Evolutionary conservation across 1,284 basidiomycete genomes (phyloP).

Genomic region (Ganoderma multipileum): DNA sequence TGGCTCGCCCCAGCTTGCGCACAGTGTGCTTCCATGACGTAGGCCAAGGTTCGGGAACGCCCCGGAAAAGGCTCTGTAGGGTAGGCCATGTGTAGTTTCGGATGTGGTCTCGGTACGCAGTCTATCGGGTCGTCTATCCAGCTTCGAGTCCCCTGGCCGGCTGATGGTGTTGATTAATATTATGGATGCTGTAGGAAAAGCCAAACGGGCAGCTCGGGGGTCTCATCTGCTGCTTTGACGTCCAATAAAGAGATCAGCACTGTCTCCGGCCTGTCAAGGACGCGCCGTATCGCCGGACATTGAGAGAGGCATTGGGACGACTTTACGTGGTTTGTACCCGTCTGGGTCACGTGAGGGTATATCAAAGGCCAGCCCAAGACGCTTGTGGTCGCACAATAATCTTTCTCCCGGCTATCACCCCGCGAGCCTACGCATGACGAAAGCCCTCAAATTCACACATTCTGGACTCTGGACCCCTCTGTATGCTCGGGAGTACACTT

Average conservation of each 20-base stretch:
- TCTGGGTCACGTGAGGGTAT: background rate
- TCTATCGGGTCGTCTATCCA: conserved; percentile 4
- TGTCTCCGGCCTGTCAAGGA: background rate
- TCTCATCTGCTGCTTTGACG: background rate
- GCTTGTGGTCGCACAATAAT: background rate
- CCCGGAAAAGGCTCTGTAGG: too few species aligned
- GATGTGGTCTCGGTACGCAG: background rate
- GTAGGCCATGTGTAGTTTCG: conserved; percentile 1
- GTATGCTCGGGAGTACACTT: background rate
- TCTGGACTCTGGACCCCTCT: background rate
- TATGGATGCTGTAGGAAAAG: background rate
- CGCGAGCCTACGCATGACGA: background rate
- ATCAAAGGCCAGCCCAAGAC: background rate
- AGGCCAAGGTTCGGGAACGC: background rate
- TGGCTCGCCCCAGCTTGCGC: background rate
- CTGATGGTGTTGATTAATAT: background rate
- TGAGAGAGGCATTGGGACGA: too few species aligned
- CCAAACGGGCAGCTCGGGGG: background rate
- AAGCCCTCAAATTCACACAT: background rate
- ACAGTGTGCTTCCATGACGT: background rate
- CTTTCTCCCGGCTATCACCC: background rate
- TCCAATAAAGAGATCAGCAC: background rate
- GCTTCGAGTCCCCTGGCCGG: background rate
- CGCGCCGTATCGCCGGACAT: background rate
- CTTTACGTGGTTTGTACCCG: background rate